Evolutionary conservation across 2,329 filamentous ascomycete genomes (phyloP), one percentile per base, ranked within the genome.

Genomic region (Aphanocladium album): DNA sequence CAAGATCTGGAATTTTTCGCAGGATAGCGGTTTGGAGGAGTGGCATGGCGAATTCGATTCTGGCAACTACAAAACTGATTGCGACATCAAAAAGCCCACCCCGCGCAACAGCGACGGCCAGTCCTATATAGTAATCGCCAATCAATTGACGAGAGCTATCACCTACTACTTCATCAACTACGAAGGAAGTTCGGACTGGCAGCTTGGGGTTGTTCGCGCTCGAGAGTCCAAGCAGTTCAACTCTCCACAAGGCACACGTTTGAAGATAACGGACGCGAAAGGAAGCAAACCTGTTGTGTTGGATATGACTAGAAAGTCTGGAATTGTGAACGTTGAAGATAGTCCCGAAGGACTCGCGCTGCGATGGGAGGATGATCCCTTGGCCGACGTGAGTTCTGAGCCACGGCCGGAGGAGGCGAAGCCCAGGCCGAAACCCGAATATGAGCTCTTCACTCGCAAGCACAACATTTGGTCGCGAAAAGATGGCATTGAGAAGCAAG

Each of bases 111-210:
- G 4, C 53, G 19, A 14, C 2, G 30, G 33, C 6, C 57, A 65
- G 21, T 62, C 62, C 0, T 59, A 23, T 4, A n/a, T 69, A n/a
- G 65, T 63, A 6, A 66, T 71, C 23, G 51, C 66, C 55, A 71
- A 71, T 50, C 64, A 62, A 0, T 69, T 65, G 2, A 60, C 62
- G 1, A 57, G 39, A 4, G 45, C 56, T 5, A 39, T 71, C n/a
- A 60, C 53, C 3, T 60, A 65, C 25, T 67, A 63, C 11, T 71
- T 67, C 19, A 23, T 49, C 25, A 16, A 49, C 8, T 2, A 27
- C 17, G 25, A 49, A 9, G 46, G 23, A 23, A 49, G 30, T 16
- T 23, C 23, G 25, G 25, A 49, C 7, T 7, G 25, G 46, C 46
- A 23, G 11, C 21, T 45, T 46, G 53, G 41, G 21, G 23, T 43